phyloP scores from a whole-genome alignment of 2,329 filamentous ascomycete genomes.

The Xylaria sp. region DNA sequence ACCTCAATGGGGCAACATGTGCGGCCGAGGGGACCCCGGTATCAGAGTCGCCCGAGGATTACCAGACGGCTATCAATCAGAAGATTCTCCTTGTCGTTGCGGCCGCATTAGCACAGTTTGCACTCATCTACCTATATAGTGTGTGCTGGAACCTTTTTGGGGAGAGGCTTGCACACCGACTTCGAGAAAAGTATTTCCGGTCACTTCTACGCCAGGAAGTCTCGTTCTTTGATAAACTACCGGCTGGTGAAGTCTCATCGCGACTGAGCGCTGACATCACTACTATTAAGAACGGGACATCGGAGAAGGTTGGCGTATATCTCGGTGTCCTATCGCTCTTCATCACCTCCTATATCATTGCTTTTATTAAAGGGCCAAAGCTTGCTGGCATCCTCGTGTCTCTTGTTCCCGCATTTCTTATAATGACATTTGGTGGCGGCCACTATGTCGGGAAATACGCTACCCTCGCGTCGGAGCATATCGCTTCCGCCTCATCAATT shows the following conservation, averaged over 20 bases:
- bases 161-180: constrained; percentile 64
- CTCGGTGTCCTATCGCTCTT: constrained; percentile 68
- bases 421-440: constrained; percentile 64
- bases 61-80: constrained; percentile 55
- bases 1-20: constrained; percentile 68
- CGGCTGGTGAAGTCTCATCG: constrained; percentile 66
- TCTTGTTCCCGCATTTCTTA: constrained; percentile 63
- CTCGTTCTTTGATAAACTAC: constrained; percentile 66
- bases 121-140: constrained; percentile 65
- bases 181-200: constrained; percentile 65
- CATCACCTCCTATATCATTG: constrained; percentile 68
- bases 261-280: constrained; percentile 68
- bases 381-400: constrained; percentile 68
- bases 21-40: constrained; percentile 39
- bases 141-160: constrained; percentile 68
- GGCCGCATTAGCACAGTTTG: constrained; percentile 66
- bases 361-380: constrained; percentile 67
- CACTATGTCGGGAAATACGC: constrained; percentile 60
- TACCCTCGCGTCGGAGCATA: constrained; percentile 55
- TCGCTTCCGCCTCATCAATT: constrained; percentile 63
- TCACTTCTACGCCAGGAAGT: constrained; percentile 66
- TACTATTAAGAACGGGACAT: constrained; percentile 67
- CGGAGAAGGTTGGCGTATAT: constrained; percentile 70
- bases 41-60: constrained; percentile 41
- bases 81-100: constrained; percentile 69